These are phyloP conservation scores for Leishmania martiniquensis DNA, from an alignment of 208 protist species.

Conservation along the genomic window DNA sequence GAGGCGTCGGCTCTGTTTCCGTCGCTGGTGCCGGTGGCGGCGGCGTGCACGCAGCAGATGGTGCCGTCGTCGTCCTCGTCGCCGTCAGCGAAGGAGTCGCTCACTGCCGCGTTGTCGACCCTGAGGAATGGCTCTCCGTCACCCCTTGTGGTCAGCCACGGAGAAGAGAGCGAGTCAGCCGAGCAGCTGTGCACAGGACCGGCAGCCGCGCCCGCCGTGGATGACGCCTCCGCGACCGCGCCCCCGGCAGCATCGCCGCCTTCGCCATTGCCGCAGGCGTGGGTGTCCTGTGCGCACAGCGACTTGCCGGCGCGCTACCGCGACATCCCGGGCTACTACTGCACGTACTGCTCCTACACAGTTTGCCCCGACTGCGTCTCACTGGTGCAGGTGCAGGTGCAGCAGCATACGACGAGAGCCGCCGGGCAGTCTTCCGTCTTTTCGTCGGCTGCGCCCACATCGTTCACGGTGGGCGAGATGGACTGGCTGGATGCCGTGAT, in stretches of 20 bases:
- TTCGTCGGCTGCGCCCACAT: background rate
- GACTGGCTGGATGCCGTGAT: slow-evolving; percentile 26
- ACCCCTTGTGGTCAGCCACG: background rate
- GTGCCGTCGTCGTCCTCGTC: background rate
- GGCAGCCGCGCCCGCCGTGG: background rate
- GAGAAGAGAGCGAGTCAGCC: background rate
- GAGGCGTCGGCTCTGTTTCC: background rate
- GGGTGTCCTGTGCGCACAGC: slow-evolving; percentile 51
- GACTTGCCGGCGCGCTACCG: slow-evolving; percentile 59
- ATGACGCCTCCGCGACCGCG: background rate
- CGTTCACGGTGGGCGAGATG: slow-evolving; percentile 1
- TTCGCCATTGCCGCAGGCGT: slow-evolving; percentile 20
- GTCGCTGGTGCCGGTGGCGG: background rate
- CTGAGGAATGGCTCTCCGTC: background rate
- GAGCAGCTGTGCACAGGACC: background rate
- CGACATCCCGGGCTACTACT: slow-evolving; percentile 65
- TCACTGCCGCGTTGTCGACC: no score
- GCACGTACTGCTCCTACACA: slow-evolving; percentile 85
- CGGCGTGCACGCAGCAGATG: background rate
- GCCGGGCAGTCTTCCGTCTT: background rate
- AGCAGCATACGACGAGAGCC: background rate
- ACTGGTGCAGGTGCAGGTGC: background rate
- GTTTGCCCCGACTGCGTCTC: slow-evolving; percentile 65
- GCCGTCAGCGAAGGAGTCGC: background rate
- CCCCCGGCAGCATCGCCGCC: background rate